These are phyloP conservation scores for Hymenoscyphus linearis DNA, from an alignment of 2,329 filamentous ascomycete species.

Conservation along the genomic window DNA sequence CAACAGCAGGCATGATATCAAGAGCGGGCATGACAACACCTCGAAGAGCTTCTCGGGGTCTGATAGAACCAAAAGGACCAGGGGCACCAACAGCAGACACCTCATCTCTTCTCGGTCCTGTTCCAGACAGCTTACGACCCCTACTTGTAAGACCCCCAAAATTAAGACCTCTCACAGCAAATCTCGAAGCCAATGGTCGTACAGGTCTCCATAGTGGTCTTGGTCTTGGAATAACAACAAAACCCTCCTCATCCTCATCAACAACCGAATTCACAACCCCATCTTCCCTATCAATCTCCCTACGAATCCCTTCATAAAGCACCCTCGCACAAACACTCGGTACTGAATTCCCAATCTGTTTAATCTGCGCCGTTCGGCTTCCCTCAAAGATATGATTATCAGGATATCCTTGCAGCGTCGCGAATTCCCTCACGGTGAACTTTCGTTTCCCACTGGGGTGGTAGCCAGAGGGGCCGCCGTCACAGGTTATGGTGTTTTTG, in stretches of 20 bases:
- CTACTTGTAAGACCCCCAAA: too few species aligned
- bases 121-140: too few species aligned
- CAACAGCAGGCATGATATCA: too few species aligned
- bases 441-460: constrained; percentile 58
- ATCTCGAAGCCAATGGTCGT: not conserved
- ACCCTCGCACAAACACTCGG: constrained; percentile 52
- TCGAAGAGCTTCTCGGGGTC: not conserved
- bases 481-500: constrained; percentile 61
- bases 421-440: constrained; percentile 63
- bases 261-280: not conserved
- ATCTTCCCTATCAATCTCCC: not conserved
- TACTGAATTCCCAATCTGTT: constrained; percentile 74
- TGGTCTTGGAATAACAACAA: not conserved
- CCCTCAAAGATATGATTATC: constrained; percentile 48
- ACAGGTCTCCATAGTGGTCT: not conserved
- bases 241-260: not conserved
- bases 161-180: not conserved
- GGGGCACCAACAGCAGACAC: not conserved
- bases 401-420: constrained; percentile 65
- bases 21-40: not conserved
- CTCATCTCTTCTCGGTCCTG: too few species aligned
- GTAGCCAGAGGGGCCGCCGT: constrained; percentile 56
- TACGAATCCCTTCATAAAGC: constrained; percentile 22
- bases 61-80: not conserved
- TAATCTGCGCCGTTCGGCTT: constrained; percentile 39